A percentile compares a stretch with the other conserved stretches of the same genome.
These are phyloP conservation scores for Ascomycota sp. DNA, from an alignment of 2,329 filamentous ascomycete genomes.

Conservation along the genomic window DNA sequence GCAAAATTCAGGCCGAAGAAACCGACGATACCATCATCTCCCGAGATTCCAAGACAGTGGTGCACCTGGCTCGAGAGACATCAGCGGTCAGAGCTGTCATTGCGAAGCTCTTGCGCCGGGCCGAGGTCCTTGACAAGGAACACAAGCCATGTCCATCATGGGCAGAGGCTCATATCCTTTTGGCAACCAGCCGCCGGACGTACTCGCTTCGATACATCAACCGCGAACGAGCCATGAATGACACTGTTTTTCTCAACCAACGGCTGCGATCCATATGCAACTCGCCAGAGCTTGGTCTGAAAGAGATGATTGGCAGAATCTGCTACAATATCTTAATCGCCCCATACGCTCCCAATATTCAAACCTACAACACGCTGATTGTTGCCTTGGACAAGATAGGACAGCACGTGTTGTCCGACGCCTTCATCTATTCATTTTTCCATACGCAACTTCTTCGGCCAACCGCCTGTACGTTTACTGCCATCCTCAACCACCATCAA, in stretches of 20 bases:
- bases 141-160: constrained; percentile 10
- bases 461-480: constrained; percentile 26
- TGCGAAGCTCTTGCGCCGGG: constrained; percentile 10
- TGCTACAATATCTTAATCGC: constrained; percentile 49
- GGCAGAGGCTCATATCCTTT: too few species aligned
- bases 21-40: constrained; percentile 3
- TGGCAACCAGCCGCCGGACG: constrained; percentile 2
- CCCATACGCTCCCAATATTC: constrained; percentile 38
- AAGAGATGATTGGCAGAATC: constrained; percentile 19
- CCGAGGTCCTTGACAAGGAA: too few species aligned
- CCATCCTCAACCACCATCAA: constrained; percentile 29
- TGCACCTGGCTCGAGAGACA: constrained; percentile 10
- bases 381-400: constrained; percentile 37
- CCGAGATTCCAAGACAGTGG: constrained; percentile 7
- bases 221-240: constrained; percentile 6
- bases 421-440: constrained; percentile 31
- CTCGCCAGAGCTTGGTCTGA: constrained; percentile 7
- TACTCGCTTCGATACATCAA: constrained; percentile 12
- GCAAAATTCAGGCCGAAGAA: constrained; percentile 10
- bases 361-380: constrained; percentile 53
- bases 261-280: constrained; percentile 10
- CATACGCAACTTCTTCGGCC: constrained; percentile 21
- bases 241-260: constrained; percentile 10
- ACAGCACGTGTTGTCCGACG: constrained; percentile 27
- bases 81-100: constrained; percentile 9